Evolutionary conservation across 805 yeast genomes (phyloP).

Genomic region (Komagataella phaffii): DNA sequence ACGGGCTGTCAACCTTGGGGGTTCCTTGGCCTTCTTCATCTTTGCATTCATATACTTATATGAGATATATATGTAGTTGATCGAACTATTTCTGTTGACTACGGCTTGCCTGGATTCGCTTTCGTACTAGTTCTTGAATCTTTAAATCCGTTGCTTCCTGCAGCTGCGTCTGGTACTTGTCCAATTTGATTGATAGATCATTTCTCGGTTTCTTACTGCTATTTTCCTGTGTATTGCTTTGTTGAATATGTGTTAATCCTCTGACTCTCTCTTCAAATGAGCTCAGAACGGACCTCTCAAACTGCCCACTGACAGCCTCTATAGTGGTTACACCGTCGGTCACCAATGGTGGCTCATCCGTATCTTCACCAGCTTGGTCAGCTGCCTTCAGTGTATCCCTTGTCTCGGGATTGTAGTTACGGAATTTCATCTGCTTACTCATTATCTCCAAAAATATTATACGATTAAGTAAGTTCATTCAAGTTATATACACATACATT

Average conservation of each 20-base stretch:
- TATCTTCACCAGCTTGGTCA: not conserved
- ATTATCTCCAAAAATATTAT: not conserved
- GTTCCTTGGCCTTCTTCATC: conserved; percentile 74
- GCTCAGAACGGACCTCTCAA: conserved; percentile 20
- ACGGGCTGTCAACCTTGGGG: conserved; percentile 86
- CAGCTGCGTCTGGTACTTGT: conserved; percentile 1
- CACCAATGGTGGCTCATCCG: conserved; percentile 2
- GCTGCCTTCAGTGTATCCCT: conserved; percentile 2
- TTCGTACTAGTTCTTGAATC: not conserved
- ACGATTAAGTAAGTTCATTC: not conserved
- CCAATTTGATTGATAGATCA: conserved; percentile 7
- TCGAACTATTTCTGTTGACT: not conserved
- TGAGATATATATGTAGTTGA: conserved; percentile 29
- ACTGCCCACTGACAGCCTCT: conserved; percentile 18
- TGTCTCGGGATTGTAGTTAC: conserved; percentile 11
- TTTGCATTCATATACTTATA: conserved; percentile 73
- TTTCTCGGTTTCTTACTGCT: conserved; percentile 24
- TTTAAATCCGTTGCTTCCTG: not conserved
- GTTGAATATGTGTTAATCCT: conserved; percentile 20
- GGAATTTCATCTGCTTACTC: not conserved
- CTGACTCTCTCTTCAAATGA: conserved; percentile 27
- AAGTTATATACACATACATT: not conserved
- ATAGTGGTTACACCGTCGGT: conserved; percentile 20
- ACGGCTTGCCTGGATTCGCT: not conserved
- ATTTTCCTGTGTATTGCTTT: conserved; percentile 27